Evolutionary conservation across 176 grass and related monocot genomes (phyloP).

Genomic region (Bonia amplexicaulis): DNA sequence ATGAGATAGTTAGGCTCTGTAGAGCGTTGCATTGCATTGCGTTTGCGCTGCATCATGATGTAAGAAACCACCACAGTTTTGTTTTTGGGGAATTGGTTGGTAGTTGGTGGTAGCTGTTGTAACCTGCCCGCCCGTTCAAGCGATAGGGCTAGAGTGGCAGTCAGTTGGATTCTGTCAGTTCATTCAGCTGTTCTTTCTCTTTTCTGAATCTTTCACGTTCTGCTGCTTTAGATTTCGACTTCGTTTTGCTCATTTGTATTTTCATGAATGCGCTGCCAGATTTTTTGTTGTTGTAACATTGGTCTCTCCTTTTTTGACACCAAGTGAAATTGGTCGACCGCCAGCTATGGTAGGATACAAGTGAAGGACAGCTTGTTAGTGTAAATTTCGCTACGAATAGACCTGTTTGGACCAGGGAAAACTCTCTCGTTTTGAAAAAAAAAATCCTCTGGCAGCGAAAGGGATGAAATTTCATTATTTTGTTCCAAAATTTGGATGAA

Average conservation of each 20-base stretch:
- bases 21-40: conserved; percentile 1
- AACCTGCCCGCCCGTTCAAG: conserved; percentile 20
- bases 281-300: too few relatives aligned
- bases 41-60: background rate
- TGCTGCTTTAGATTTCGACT: background rate
- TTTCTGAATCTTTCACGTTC: background rate
- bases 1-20: conserved; percentile 7
- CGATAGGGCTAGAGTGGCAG: conserved; percentile 24
- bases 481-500: too few relatives aligned
- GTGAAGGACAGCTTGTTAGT: too few relatives aligned
- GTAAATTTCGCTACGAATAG: too few relatives aligned
- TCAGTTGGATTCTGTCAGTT: background rate
- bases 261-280: background rate
- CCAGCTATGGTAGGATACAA: too few relatives aligned
- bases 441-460: too few relatives aligned
- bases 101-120: conserved; percentile 16
- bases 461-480: too few relatives aligned
- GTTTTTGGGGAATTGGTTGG: conserved; percentile 14
- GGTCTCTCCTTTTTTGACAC: too few relatives aligned
- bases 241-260: background rate
- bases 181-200: background rate
- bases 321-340: too few relatives aligned
- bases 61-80: conserved; percentile 32
- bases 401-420: too few relatives aligned
- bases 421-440: too few relatives aligned